Conservation (phyloP, 2,329 filamentous ascomycete genomes). For the Clarireedia monteithiana region DNA sequence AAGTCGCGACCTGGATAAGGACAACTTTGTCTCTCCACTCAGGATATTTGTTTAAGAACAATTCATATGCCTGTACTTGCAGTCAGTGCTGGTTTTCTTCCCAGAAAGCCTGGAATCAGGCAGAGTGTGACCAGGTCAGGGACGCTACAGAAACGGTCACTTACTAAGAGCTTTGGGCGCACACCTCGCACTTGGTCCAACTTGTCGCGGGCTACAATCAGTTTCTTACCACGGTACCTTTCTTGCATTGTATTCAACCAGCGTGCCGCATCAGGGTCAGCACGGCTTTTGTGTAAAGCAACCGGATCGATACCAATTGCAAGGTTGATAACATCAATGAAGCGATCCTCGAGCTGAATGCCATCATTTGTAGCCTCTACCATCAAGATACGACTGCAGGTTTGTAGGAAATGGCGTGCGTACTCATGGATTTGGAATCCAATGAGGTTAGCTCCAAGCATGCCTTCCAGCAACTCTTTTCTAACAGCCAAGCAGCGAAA, state of each 20-base stretch:
- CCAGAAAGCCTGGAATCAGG: no score
- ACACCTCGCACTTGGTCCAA: slow-evolving; percentile 89
- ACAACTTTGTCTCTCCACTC: slow-evolving; percentile 84
- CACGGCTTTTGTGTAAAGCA: slow-evolving; percentile 62
- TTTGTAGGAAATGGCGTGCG: slow-evolving; percentile 88
- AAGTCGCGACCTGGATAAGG: slow-evolving; percentile 88
- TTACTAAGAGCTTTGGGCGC: slow-evolving; percentile 71
- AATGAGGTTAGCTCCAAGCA: slow-evolving; percentile 86
- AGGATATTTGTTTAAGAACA: slow-evolving; percentile 90
- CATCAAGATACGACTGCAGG: slow-evolving; percentile 83
- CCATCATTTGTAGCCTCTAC: slow-evolving; percentile 86
- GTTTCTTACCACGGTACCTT: slow-evolving; percentile 76
- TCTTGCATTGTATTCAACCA: slow-evolving; percentile 79
- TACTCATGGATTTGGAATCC: slow-evolving; percentile 95
- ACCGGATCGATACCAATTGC: slow-evolving; percentile 88
- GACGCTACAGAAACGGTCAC: not conserved
- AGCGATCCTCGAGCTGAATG: slow-evolving; percentile 84
- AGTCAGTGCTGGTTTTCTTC: not conserved
- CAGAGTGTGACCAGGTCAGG: not conserved
- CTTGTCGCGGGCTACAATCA: slow-evolving; percentile 92
- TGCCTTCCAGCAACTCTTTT: slow-evolving; percentile 80
- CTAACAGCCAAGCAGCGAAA: slow-evolving; percentile 86
- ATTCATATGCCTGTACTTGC: slow-evolving; percentile 55
- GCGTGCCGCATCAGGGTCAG: slow-evolving; percentile 62
- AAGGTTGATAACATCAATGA: slow-evolving; percentile 78